phyloP scores from a whole-genome alignment of 805 yeast genomes.

The Teunomyces atbi region DNA sequence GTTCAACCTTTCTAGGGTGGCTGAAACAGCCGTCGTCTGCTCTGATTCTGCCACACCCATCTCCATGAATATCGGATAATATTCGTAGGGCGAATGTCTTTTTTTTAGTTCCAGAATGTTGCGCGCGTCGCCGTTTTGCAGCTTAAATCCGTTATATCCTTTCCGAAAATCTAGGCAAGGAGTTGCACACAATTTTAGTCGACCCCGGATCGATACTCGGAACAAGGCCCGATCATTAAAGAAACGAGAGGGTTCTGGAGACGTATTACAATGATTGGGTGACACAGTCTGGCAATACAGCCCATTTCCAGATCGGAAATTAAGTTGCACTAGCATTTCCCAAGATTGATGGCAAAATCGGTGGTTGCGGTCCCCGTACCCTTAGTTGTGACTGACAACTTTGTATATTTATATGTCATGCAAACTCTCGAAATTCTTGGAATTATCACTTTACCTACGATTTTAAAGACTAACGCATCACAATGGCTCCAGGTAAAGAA shows the following conservation, averaged over 20 bases:
- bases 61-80: background rate
- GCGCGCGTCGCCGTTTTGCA: background rate
- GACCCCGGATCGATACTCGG: background rate
- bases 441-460: background rate
- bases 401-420: background rate
- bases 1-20: slow-evolving; percentile 10
- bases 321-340: background rate
- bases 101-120: background rate
- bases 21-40: background rate
- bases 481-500: slow-evolving; percentile 19
- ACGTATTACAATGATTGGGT: background rate
- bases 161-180: background rate
- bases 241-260: too few relatives aligned
- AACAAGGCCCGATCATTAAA: background rate
- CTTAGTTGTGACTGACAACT: background rate
- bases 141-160: background rate
- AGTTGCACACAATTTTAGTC: background rate
- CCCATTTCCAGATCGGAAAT: background rate
- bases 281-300: background rate
- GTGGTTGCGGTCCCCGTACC: background rate
- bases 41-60: background rate
- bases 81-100: background rate
- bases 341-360: background rate
- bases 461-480: background rate
- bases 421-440: background rate